Conservation (phyloP, 2,329 filamentous ascomycete genomes). For the Fusarium chlamydosporum region DNA sequence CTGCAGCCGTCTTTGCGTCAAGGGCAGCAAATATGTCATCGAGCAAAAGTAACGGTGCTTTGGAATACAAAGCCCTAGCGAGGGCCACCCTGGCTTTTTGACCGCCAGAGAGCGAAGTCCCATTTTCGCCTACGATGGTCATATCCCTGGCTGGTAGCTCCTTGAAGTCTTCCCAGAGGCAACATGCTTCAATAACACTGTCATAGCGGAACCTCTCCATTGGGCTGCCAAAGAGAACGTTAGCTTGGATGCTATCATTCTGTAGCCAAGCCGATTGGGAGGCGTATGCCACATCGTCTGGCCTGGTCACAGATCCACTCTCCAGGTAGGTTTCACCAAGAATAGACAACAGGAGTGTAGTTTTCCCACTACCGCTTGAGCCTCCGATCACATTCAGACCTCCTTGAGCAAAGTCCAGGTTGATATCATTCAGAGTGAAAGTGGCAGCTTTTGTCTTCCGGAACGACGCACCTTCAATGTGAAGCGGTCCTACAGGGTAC, state of each 20-base stretch:
- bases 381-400: slow-evolving; percentile 69
- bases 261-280: slow-evolving; percentile 72
- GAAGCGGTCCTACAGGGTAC: slow-evolving; percentile 65
- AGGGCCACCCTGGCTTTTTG: slow-evolving; percentile 70
- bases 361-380: slow-evolving; percentile 70
- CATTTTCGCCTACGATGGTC: slow-evolving; percentile 68
- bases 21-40: slow-evolving; percentile 73
- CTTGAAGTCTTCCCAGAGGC: slow-evolving; percentile 64
- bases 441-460: slow-evolving; percentile 64
- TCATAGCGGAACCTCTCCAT: slow-evolving; percentile 69
- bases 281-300: slow-evolving; percentile 68
- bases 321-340: slow-evolving; percentile 69
- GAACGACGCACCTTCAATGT: slow-evolving; percentile 63
- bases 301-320: slow-evolving; percentile 62
- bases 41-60: slow-evolving; percentile 67
- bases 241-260: slow-evolving; percentile 68
- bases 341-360: slow-evolving; percentile 67
- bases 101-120: slow-evolving; percentile 68
- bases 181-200: slow-evolving; percentile 69
- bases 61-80: slow-evolving; percentile 70
- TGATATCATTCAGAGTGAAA: slow-evolving; percentile 64
- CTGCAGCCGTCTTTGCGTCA: slow-evolving; percentile 69
- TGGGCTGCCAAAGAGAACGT: slow-evolving; percentile 67
- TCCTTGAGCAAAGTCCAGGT: slow-evolving; percentile 66
- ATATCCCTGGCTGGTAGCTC: slow-evolving; percentile 66